Evolutionary conservation across 192 early-diverging fungal genomes (phyloP).

Genomic region (Linnemannia zychae): DNA sequence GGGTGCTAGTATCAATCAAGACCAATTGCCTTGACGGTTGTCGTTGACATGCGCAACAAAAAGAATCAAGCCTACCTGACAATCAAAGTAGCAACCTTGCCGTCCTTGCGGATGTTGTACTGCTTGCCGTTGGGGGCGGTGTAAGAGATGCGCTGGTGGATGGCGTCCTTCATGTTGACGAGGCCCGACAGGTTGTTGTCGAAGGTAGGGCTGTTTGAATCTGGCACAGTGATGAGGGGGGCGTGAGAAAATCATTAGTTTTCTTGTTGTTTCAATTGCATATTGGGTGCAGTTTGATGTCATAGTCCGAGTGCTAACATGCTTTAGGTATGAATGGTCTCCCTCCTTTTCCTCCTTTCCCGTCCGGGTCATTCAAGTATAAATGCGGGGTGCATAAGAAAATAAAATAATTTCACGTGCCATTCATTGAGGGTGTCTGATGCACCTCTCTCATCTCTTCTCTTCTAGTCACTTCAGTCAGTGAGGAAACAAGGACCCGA

Average conservation of each 20-base stretch:
- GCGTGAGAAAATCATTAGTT: slow-evolving; percentile 1
- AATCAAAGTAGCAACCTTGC: slow-evolving; percentile 91
- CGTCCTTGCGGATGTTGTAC: slow-evolving; percentile 92
- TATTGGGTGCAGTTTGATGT: background rate
- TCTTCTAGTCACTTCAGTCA: slow-evolving; percentile 4
- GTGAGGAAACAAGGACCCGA: background rate
- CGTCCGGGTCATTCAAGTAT: background rate
- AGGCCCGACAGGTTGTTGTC: slow-evolving; percentile 91
- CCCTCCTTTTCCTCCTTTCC: background rate
- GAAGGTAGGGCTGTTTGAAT: slow-evolving; percentile 99
- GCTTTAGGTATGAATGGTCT: no score
- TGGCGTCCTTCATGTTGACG: slow-evolving; percentile 95
- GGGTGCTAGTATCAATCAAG: background rate
- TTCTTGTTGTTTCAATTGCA: background rate
- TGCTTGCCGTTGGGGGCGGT: slow-evolving; percentile 91
- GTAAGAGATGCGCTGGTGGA: slow-evolving; percentile 88
- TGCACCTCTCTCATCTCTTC: background rate
- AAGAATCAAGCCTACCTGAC: slow-evolving; percentile 72
- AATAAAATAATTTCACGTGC: background rate
- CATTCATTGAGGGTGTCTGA: background rate
- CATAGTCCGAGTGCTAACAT: no score
- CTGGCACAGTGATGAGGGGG: slow-evolving; percentile 44
- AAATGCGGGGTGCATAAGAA: slow-evolving; percentile 1
- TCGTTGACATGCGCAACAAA: no score
- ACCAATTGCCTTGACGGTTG: no score